Conservation (phyloP, 768 basidiomycete species). For the Calocera viscosa region DNA sequence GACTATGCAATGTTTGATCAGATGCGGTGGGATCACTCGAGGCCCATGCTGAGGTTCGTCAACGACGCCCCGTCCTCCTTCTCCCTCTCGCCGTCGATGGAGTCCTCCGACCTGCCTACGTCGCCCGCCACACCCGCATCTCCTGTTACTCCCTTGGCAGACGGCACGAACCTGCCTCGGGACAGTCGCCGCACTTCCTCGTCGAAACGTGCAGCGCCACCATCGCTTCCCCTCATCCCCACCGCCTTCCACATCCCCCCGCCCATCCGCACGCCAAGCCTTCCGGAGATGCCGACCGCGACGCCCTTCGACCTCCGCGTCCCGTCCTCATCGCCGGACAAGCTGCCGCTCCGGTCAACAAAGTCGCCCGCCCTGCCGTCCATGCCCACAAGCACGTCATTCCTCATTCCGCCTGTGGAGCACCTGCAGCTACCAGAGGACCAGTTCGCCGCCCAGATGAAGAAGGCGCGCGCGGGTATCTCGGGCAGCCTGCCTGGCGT, state of each 20-base stretch:
- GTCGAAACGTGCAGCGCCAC: not conserved
- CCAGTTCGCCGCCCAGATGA: conserved; percentile 3
- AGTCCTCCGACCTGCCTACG: not conserved
- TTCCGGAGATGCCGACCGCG: not conserved
- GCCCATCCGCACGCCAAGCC: not conserved
- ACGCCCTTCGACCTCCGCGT: not conserved
- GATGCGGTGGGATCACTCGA: not conserved
- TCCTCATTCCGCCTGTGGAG: not conserved
- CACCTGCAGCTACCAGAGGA: not conserved
- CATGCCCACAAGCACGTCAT: not conserved
- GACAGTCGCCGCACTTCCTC: not conserved
- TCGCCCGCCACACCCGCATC: not conserved
- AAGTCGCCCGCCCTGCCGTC: not conserved
- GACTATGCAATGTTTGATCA: not conserved
- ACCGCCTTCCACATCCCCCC: not conserved
- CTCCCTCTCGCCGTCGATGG: not conserved
- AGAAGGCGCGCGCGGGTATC: not conserved
- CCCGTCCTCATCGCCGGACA: not conserved
- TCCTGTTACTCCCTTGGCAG: not conserved
- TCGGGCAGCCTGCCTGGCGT: not conserved
- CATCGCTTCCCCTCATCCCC: not conserved
- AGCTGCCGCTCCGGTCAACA: not conserved
- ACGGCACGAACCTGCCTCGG: not conserved
- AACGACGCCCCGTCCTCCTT: not conserved
- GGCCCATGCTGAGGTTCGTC: not conserved